Evolutionary conservation across 2,329 filamentous ascomycete genomes (phyloP).

Genomic region (Pseudovirgaria hyperparasitica): DNA sequence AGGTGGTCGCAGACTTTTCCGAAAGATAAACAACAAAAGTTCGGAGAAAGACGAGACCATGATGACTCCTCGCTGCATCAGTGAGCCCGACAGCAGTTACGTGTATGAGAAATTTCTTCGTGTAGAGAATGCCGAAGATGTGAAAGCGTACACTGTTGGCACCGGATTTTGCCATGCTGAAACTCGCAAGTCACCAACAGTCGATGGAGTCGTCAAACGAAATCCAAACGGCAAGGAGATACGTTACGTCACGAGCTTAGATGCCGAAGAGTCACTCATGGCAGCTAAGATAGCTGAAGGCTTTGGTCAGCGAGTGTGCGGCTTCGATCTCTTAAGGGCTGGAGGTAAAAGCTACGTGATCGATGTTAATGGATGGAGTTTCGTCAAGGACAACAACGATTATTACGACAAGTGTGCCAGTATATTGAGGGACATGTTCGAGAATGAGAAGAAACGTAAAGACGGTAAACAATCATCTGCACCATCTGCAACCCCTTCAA

Average conservation of each 20-base stretch:
- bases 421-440: slow-evolving; percentile 79
- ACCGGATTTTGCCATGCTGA: slow-evolving; percentile 90
- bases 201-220: slow-evolving; percentile 86
- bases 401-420: slow-evolving; percentile 88
- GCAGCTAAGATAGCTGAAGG: slow-evolving; percentile 81
- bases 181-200: slow-evolving; percentile 91
- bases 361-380: slow-evolving; percentile 98
- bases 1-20: slow-evolving; percentile 81
- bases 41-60: slow-evolving; percentile 81
- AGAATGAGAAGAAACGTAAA: slow-evolving; percentile 60
- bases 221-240: slow-evolving; percentile 97
- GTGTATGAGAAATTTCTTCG: slow-evolving; percentile 96
- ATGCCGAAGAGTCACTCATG: slow-evolving; percentile 67
- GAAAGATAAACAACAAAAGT: slow-evolving; percentile 98
- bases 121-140: slow-evolving; percentile 93
- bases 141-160: slow-evolving; percentile 96
- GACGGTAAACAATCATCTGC: slow-evolving; percentile 29
- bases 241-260: slow-evolving; percentile 81
- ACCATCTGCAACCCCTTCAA: slow-evolving; percentile 25
- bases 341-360: slow-evolving; percentile 91
- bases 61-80: slow-evolving; percentile 64
- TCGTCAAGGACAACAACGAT: slow-evolving; percentile 97
- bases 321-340: slow-evolving; percentile 84
- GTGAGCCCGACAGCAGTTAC: slow-evolving; percentile 71
- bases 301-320: slow-evolving; percentile 91